These are phyloP conservation scores for Trichoderma semiorbis DNA, from an alignment of 2,329 filamentous ascomycete species.

Conservation along the genomic window DNA sequence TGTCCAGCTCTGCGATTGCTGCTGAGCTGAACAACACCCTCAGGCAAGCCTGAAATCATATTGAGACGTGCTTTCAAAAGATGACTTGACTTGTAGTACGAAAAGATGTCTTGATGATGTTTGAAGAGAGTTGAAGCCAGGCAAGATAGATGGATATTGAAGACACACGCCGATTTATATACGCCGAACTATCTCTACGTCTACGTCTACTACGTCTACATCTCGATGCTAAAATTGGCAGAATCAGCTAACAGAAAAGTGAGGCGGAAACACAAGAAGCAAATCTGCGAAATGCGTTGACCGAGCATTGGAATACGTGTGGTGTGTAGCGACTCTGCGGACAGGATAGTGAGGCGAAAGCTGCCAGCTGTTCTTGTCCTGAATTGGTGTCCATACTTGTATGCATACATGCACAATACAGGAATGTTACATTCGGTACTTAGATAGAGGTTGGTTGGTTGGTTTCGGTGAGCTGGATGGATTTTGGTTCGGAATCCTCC, in stretches of 20 bases:
- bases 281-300: not conserved
- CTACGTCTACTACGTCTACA: not conserved
- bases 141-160: not conserved
- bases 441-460: not conserved
- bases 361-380: not conserved
- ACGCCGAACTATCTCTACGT: not conserved
- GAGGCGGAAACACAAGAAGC: not conserved
- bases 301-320: not conserved
- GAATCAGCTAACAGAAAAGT: not conserved
- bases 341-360: not conserved
- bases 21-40: not conserved
- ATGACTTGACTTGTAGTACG: not conserved
- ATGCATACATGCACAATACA: not conserved
- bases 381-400: not conserved
- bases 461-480: not conserved
- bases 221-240: not conserved
- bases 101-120: not conserved
- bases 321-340: not conserved
- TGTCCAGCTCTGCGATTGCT: not conserved
- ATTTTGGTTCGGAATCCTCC: not conserved
- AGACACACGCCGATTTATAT: not conserved
- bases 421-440: not conserved
- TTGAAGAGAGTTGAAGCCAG: not conserved
- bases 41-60: not conserved
- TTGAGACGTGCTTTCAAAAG: not conserved